These are phyloP conservation scores for Auricularia heimuer DNA, from an alignment of 768 basidiomycete species.

Conservation along the genomic window DNA sequence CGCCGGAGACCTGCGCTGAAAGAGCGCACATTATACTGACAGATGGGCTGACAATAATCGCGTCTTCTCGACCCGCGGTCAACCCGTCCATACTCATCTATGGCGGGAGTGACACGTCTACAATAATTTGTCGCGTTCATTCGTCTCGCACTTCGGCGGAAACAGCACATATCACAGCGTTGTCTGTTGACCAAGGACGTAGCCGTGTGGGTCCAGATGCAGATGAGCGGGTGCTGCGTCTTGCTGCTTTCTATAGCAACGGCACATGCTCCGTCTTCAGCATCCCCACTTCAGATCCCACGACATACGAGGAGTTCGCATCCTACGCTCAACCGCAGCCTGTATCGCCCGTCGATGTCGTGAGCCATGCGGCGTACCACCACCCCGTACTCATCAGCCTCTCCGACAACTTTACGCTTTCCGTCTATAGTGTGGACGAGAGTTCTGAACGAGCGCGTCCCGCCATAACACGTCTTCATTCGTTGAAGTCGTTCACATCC, in stretches of 20 bases:
- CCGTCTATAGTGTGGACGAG: slow-evolving; percentile 59
- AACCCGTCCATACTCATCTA: slow-evolving; percentile 18
- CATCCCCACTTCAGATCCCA: slow-evolving; percentile 37
- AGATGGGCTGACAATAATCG: slow-evolving; percentile 49
- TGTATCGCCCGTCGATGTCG: slow-evolving; percentile 29
- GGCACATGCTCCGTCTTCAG: slow-evolving; percentile 58
- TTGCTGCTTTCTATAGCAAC: slow-evolving; percentile 55
- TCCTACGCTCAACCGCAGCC: slow-evolving; percentile 35
- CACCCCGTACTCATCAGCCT: slow-evolving; percentile 70
- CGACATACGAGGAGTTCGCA: slow-evolving; percentile 30
- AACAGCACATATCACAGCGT: slow-evolving; percentile 40
- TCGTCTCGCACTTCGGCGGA: neutral
- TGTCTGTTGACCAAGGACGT: slow-evolving; percentile 63
- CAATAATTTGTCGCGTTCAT: neutral
- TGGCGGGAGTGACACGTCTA: neutral
- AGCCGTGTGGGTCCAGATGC: slow-evolving; percentile 8
- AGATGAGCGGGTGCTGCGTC: slow-evolving; percentile 24
- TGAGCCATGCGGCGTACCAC: slow-evolving; percentile 63
- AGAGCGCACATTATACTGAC: slow-evolving; percentile 44
- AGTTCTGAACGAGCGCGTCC: slow-evolving; percentile 27
- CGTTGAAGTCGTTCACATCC: slow-evolving; percentile 66
- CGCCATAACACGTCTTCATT: slow-evolving; percentile 36
- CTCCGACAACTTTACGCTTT: slow-evolving; percentile 55
- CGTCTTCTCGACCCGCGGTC: slow-evolving; percentile 30
- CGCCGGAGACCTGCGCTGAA: slow-evolving; percentile 6